phyloP scores from a whole-genome alignment of 129 eudicot genomes.

The Arctium minus region DNA sequence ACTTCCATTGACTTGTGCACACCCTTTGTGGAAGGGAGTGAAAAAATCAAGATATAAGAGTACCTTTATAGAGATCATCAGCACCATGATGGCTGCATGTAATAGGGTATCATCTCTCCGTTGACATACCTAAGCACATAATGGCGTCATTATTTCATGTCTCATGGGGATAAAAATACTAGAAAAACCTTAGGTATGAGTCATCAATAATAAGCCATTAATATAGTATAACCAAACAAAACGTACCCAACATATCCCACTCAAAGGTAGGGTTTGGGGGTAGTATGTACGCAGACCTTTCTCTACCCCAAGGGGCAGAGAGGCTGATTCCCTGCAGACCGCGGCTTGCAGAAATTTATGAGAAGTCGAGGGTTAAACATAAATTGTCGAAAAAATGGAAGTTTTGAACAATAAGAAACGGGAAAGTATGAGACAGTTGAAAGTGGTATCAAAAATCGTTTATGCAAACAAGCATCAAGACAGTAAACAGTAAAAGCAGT shows the following conservation, averaged over 20 bases:
- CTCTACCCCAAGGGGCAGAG: not conserved
- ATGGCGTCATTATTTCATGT: not conserved
- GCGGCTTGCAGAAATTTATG: no score
- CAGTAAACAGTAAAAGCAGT: no score
- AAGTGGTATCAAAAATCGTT: no score
- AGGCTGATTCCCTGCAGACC: not conserved
- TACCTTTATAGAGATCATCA: conserved; percentile 89
- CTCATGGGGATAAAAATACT: not conserved
- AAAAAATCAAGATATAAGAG: not conserved
- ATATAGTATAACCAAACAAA: not conserved
- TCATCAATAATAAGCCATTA: not conserved
- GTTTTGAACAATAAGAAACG: no score
- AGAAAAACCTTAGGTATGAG: conserved; percentile 6
- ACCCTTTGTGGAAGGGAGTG: not conserved
- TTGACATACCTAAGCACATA: conserved; percentile 53
- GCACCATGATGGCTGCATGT: conserved; percentile 69
- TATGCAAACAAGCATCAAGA: no score
- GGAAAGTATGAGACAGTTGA: no score
- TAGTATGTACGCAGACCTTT: not conserved
- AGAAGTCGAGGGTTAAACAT: no score
- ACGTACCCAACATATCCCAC: not conserved
- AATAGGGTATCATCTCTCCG: conserved; percentile 30
- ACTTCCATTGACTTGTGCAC: not conserved
- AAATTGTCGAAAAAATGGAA: no score
- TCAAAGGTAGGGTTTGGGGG: not conserved